Base-by-base conservation (phyloP, 345 rosid genomes). In the Isatis tinctoria region DNA sequence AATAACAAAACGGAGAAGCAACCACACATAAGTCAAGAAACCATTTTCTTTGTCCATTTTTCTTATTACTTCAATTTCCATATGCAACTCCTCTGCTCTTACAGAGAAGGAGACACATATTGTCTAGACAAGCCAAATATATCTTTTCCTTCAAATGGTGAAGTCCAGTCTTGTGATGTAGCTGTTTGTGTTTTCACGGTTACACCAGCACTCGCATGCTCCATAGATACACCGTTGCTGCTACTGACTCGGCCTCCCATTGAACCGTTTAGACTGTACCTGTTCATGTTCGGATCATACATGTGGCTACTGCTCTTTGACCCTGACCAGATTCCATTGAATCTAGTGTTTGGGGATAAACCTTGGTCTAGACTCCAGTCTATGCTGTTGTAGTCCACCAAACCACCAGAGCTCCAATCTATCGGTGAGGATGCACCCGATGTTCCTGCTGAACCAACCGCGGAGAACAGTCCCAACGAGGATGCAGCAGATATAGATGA, bases 111-210 rank as follows among this genome's bases (percentile, higher is more conserved):
- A 84, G 91, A 83, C 69, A 80, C 95, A 82, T 83, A 90, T 87
- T 83, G 90, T 79, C 92, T 90, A 35, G 98, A 88, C 82, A 93
- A 78, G 75, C 90, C 85, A 85, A 93, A 88, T n/a, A 93, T 85
- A 79, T 93, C 98, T 58, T 84, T 83, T 78, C 89, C 98, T 79
- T 85, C 96, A 72, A 93, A 93, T 5, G 98, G 98, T 3, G 98
- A 93, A 4, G 89, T 86, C 98, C 98, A 93, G 18, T 90, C 98
- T 12, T 74, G 85, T 7, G 89, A 80, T 20, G 81, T 80, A 1
- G 84, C 74, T 7, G 85, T 62, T 24, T 86, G 63, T 45, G 87
- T 59, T 72, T 88, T 92, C 0, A 72, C 67, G 13, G 24, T 67
- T 8, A 71, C 69, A 40, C 69, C 70, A 53, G 68, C 80, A 20